Conservation (phyloP, 495 filamentous ascomycete genomes). For the Neurospora africana region DNA sequence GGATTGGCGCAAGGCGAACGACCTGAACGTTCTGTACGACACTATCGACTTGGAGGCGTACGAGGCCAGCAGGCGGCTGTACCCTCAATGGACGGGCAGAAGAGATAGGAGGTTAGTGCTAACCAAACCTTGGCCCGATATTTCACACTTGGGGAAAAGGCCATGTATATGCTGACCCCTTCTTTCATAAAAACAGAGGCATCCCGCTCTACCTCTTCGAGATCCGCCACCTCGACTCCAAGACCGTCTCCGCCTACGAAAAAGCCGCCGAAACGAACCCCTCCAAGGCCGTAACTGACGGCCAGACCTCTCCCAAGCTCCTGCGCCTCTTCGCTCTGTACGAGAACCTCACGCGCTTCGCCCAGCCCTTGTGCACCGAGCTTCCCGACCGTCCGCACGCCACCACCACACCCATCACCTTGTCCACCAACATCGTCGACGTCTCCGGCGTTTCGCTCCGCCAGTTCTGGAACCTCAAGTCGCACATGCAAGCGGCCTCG, state of each 20-base stretch:
- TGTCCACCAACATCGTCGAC: constrained; percentile 83
- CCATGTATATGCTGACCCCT: neutral
- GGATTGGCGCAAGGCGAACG: constrained; percentile 71
- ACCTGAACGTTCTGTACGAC: constrained; percentile 62
- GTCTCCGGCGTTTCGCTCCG: constrained; percentile 72
- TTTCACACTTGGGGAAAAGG: neutral
- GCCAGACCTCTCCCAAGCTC: constrained; percentile 55
- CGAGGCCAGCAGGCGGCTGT: constrained; percentile 66
- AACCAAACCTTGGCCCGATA: neutral
- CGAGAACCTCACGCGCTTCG: constrained; percentile 80
- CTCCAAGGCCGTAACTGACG: constrained; percentile 43
- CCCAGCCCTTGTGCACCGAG: constrained; percentile 69
- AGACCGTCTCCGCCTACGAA: constrained; percentile 69
- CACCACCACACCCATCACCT: constrained; percentile 62
- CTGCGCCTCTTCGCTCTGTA: constrained; percentile 79
- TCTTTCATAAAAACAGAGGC: constrained; percentile 39
- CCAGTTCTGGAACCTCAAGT: constrained; percentile 88
- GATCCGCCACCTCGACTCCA: constrained; percentile 68
- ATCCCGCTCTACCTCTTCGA: constrained; percentile 86
- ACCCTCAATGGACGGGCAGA: constrained; percentile 87
- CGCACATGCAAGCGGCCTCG: constrained; percentile 83
- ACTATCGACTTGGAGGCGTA: constrained; percentile 75
- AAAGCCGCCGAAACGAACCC: constrained; percentile 44
- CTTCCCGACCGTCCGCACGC: constrained; percentile 57
- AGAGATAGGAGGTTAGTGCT: constrained; percentile 50